These are phyloP conservation scores for Linnemannia exigua DNA, from an alignment of 192 early-diverging fungal genomes.

Conservation along the genomic window DNA sequence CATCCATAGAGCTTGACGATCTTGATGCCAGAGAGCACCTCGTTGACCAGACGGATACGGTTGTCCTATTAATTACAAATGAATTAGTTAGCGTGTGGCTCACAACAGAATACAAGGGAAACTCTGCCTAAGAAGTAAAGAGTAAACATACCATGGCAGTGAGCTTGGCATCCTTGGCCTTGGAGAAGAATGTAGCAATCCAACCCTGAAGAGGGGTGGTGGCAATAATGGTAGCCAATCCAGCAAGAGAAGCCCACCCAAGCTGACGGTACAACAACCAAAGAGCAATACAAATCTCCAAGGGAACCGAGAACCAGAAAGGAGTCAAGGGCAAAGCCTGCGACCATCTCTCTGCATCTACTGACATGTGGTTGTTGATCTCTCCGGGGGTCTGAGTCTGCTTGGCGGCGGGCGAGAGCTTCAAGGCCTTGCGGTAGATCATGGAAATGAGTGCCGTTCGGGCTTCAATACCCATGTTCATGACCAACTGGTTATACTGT, in stretches of 20 bases:
- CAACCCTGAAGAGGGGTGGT: constrained; percentile 33
- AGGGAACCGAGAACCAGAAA: constrained; percentile 18
- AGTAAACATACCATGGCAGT: constrained; percentile 25
- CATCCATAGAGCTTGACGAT: constrained; percentile 26
- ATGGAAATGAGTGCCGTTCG: constrained; percentile 65
- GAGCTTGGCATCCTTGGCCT: constrained; percentile 32
- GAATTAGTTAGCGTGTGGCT: too few relatives aligned
- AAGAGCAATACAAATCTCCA: constrained; percentile 43
- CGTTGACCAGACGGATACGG: constrained; percentile 14
- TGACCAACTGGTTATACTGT: constrained; percentile 17
- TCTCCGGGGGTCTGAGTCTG: constrained; percentile 41
- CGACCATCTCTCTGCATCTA: constrained; percentile 50
- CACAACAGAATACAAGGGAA: not conserved
- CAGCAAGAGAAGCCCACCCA: constrained; percentile 36
- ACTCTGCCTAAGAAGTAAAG: not conserved
- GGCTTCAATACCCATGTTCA: constrained; percentile 76
- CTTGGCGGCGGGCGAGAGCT: constrained; percentile 30
- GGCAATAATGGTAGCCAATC: constrained; percentile 23
- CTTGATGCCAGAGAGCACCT: constrained; percentile 20
- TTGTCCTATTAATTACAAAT: not conserved
- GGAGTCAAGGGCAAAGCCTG: constrained; percentile 23
- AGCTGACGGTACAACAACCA: constrained; percentile 45
- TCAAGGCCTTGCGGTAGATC: constrained; percentile 53
- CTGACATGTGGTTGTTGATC: constrained; percentile 52
- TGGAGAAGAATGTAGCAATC: constrained; percentile 26